Conservation (phyloP, 1,284 basidiomycete species). For the Leccinum pseudoinsigne region DNA sequence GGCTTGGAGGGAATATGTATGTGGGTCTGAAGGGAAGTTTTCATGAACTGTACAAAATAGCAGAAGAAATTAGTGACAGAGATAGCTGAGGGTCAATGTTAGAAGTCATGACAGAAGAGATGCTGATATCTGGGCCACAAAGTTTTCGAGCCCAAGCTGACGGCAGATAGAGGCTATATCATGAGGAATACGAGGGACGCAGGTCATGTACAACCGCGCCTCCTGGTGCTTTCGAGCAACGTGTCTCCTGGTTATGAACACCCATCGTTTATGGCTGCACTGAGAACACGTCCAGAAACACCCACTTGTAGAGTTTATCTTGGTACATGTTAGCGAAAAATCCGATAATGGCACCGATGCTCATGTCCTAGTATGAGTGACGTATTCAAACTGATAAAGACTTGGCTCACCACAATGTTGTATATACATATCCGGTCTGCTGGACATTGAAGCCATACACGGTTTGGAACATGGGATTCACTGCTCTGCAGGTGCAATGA, state of each 20-base stretch:
- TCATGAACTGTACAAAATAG: not conserved
- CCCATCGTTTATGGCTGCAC: not conserved
- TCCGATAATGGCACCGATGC: slow-evolving; percentile 63
- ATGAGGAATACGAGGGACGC: too few relatives aligned
- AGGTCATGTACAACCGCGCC: slow-evolving; percentile 50
- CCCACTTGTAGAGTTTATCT: slow-evolving; percentile 64
- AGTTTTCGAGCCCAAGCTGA: too few relatives aligned
- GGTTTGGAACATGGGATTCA: slow-evolving; percentile 57
- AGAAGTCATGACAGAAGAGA: too few relatives aligned
- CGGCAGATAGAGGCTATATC: too few relatives aligned
- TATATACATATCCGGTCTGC: slow-evolving; percentile 62
- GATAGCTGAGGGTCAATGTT: not conserved
- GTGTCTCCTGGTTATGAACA: slow-evolving; percentile 17
- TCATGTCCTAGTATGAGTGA: too few relatives aligned
- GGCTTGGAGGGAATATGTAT: not conserved
- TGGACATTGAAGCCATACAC: slow-evolving; percentile 70
- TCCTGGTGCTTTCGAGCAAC: not conserved
- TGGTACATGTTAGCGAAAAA: slow-evolving; percentile 62
- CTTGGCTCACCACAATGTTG: slow-evolving; percentile 53
- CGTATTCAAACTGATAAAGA: too few relatives aligned
- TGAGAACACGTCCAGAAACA: not conserved
- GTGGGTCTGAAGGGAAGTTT: not conserved
- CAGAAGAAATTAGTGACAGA: not conserved
- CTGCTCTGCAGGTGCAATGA: slow-evolving; percentile 42
- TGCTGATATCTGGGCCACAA: too few relatives aligned